These are phyloP conservation scores for Pythium aristosporum DNA, from an alignment of 352 stramenopile genomes.

Conservation along the genomic window DNA sequence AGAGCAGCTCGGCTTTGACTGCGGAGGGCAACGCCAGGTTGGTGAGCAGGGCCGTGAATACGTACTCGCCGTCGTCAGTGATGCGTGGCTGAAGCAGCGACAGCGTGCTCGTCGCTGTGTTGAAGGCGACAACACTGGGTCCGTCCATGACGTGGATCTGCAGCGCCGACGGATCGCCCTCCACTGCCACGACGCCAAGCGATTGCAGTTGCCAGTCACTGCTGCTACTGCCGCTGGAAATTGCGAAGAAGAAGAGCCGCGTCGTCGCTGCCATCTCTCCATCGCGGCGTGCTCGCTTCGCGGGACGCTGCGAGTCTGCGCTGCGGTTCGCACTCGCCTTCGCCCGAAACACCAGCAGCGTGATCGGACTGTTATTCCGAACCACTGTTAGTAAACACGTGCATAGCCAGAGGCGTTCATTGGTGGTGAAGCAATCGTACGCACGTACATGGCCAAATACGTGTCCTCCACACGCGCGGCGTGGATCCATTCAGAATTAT, in stretches of 20 bases:
- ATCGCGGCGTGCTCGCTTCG: slow-evolving; percentile 19
- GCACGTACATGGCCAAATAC: slow-evolving; percentile 10
- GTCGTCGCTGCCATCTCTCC: neutral
- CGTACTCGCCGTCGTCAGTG: slow-evolving; percentile 9
- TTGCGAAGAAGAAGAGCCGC: slow-evolving; percentile 14
- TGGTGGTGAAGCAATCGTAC: neutral
- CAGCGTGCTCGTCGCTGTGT: neutral
- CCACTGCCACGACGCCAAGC: slow-evolving; percentile 13
- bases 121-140: slow-evolving; percentile 12
- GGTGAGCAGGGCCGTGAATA: neutral
- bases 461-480: slow-evolving; percentile 10
- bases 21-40: neutral
- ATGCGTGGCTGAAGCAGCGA: slow-evolving; percentile 7
- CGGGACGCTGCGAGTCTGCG: neutral
- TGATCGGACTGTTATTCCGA: slow-evolving; percentile 2
- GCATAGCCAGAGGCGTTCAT: neutral
- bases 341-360: slow-evolving; percentile 18
- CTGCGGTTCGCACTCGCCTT: neutral
- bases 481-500: slow-evolving; percentile 11
- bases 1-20: neutral
- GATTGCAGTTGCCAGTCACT: slow-evolving; percentile 12
- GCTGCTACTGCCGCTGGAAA: neutral
- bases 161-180: neutral
- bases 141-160: slow-evolving; percentile 17
- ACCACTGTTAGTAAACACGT: neutral